Conservation (phyloP, 1,284 basidiomycete species). For the Rhodotorula glutinis region DNA sequence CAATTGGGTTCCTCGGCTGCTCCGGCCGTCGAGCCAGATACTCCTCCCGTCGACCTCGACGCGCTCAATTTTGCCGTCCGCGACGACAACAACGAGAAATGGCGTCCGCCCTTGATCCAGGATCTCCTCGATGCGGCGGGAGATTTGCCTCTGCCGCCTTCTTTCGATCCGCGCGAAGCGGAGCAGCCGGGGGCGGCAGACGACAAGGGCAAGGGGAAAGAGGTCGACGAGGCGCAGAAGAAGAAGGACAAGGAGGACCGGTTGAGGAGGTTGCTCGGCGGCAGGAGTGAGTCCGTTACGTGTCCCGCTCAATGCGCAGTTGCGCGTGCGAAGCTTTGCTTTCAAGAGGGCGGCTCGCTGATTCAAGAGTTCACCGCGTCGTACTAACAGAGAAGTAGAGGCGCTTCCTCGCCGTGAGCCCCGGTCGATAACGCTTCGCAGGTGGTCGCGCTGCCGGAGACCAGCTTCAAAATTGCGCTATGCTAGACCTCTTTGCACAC, state of each 20-base stretch:
- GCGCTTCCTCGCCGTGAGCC: too few relatives aligned
- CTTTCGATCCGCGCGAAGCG: slow-evolving; percentile 30
- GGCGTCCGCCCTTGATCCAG: slow-evolving; percentile 63
- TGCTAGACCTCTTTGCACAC: too few relatives aligned
- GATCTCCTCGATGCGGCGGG: slow-evolving; percentile 58
- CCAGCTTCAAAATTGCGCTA: too few relatives aligned
- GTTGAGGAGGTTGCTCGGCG: slow-evolving; percentile 58
- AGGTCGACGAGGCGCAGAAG: slow-evolving; percentile 17
- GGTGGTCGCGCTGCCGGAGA: too few relatives aligned
- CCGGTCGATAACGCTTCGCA: too few relatives aligned
- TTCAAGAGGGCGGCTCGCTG: too few relatives aligned
- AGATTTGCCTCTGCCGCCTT: slow-evolving; percentile 60
- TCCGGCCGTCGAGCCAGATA: too few relatives aligned
- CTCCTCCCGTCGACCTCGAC: slow-evolving; percentile 9
- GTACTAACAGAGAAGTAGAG: too few relatives aligned
- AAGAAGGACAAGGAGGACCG: slow-evolving; percentile 63
- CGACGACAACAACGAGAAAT: slow-evolving; percentile 8
- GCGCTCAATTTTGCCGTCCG: neutral
- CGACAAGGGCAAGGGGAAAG: slow-evolving; percentile 6
- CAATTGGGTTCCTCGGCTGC: neutral
- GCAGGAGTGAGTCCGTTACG: neutral
- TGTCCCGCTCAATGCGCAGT: neutral
- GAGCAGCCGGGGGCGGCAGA: neutral
- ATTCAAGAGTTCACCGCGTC: too few relatives aligned
- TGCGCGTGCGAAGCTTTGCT: too few relatives aligned